Base-by-base conservation (phyloP, 2,329 filamentous ascomycete genomes). In the Didymella glomerata region DNA sequence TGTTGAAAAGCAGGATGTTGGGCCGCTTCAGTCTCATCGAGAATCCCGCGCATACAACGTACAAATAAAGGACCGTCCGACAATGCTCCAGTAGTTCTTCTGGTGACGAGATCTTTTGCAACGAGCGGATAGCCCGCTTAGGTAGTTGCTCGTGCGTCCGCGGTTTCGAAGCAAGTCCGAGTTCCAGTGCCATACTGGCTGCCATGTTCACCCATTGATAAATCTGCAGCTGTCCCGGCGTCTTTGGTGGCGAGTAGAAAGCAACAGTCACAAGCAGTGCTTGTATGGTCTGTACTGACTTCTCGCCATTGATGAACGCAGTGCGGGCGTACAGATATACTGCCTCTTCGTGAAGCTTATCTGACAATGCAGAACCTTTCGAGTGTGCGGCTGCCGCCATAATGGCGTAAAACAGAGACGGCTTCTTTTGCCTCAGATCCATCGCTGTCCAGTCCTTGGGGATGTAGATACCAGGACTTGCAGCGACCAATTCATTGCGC, bases 91-190 rank as follows among this genome's bases (percentile, higher is more conserved):
- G 60, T 7, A 77, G 57, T 44, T 76, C 73, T 30, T 75, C 73
- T 11, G 71, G 63, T 4, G 74, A 76, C 1, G 73, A 76, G 34
- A 77, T 76, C 34, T 68, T 68, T 44, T 75, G 73, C 10, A 75
- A 54, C 22, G 70, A 70, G 34, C 67, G 62, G 24, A 74, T 72
- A 0, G 70, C 70, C 52, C 74, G 60, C 54, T 75, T 75, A 0
- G 74, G 74, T n/a, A 77, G 42, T 50, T 77, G 72, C 50, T 77
- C 73, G 48, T 76, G 74, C n/a, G 72, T 77, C 48, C 73, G 64
- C 9, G 75, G 74, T 56, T 76, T 77, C 3, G 71, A 73, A 3
- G 73, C 71, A 45, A 77, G 57, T 11, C 75, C 75, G n/a, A 77
- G 63, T 52, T 77, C 75, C 16, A 76, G 47, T 6, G 73, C 74